Evolutionary conservation across 495 filamentous ascomycete genomes (phyloP), one percentile per base, ranked within the genome.

Genomic region (Xylaria castorea): DNA sequence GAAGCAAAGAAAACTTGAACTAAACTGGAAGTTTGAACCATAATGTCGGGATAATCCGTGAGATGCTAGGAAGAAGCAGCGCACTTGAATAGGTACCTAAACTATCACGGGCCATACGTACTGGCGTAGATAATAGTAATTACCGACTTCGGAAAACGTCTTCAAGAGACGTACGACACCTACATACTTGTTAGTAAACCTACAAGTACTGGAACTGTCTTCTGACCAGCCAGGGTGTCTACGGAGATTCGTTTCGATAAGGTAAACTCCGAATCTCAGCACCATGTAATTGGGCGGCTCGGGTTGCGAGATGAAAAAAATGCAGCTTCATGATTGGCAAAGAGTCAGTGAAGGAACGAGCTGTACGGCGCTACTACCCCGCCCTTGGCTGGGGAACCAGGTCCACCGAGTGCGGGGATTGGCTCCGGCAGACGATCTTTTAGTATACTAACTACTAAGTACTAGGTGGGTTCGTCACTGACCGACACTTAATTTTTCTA

Each of bases 351-450:
- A 14, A 53, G 30, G 20, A 42, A 64, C 38, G 60, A 38, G 60
- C 60, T 63, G 55, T 6, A 60, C 16, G 32, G 53, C 53, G 55
- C 22, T 60, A 60, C 30, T 57, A 68, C 66, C 66, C 65, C 66
- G 66, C 66, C 66, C 50, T 57, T 42, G 36, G 34, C 65, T 57
- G 16, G 36, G 11, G 5, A 34, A 20, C 2, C 2, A 57, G 38
- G 38, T 16, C 34, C 22, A 57, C 36, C 5, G 44, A 30, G 34
- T 55, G 66, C 66, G 66, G 66, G 66, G 66, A 68, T 38, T n/a
- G 20, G 66, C n/a, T 36, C 27, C 66, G 66, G 66, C 50, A 68
- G 48, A 67, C 65, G 27, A 36, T 27, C 18, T 36, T n/a, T 55
- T 55, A 55, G 30, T 51, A 16, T 18, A 9, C n/a, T 22, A n/a